Conservation (phyloP, 1,139 yeast species). For the Pichia sp. region DNA sequence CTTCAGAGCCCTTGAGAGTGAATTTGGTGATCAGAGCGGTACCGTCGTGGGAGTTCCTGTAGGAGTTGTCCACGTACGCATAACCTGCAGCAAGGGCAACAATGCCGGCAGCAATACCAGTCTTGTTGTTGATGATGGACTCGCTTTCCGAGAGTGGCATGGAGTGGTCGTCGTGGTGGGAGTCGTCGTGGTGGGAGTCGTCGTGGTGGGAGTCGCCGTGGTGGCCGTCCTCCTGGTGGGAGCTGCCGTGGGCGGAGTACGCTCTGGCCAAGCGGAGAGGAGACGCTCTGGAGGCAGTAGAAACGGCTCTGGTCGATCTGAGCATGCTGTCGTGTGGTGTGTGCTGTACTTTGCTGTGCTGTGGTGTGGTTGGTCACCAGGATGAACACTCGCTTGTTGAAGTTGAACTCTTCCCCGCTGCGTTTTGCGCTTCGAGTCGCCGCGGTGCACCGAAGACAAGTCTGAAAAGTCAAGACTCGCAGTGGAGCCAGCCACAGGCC, state of each 20-base stretch:
- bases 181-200: conserved; percentile 18
- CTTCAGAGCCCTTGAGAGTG: conserved; percentile 11
- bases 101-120: conserved; percentile 20
- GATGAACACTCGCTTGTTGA: no score
- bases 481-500: no score
- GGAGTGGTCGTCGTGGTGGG: conserved; percentile 20
- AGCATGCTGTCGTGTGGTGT: not conserved
- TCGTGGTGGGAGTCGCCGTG: conserved; percentile 12
- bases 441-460: no score
- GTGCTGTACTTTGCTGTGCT: not conserved
- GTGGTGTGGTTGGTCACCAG: no score
- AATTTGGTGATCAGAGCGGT: conserved; percentile 18
- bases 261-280: conserved; percentile 6
- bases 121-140: conserved; percentile 22
- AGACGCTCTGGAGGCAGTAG: not conserved
- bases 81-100: conserved; percentile 18
- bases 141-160: conserved; percentile 24
- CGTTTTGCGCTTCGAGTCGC: no score
- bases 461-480: no score
- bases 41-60: conserved; percentile 24
- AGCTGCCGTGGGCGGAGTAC: conserved; percentile 14
- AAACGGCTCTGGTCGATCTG: conserved; percentile 1
- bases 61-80: conserved; percentile 18
- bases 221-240: conserved; percentile 10
- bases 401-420: no score